Conservation (phyloP, 177 flowering plant species). For the Vitis hybrid region DNA sequence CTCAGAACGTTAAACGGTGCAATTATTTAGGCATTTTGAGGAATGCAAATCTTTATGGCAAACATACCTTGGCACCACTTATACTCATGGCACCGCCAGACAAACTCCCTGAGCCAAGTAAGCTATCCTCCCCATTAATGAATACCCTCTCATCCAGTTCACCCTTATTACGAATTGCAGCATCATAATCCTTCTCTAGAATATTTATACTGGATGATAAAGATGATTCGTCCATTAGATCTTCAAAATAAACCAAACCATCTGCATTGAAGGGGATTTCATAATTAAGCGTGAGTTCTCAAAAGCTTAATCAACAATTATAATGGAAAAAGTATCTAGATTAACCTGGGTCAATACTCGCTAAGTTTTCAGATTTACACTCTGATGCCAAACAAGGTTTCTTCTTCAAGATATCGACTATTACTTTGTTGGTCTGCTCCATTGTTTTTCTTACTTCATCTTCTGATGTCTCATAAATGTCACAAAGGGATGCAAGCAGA, state of each 20-base stretch:
- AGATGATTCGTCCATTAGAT: constrained; percentile 68
- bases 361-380: constrained; percentile 50
- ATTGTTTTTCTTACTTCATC: constrained; percentile 74
- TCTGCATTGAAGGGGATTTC: constrained; percentile 48
- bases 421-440: constrained; percentile 72
- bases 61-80: constrained; percentile 69
- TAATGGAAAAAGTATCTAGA: constrained; percentile 4
- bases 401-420: constrained; percentile 64
- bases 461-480: constrained; percentile 80
- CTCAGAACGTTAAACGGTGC: neutral
- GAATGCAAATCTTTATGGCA: neutral
- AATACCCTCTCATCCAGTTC: constrained; percentile 90
- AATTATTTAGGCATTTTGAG: too few species aligned
- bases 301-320: neutral
- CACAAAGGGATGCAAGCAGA: constrained; percentile 79
- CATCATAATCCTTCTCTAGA: constrained; percentile 81
- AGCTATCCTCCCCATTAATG: constrained; percentile 75
- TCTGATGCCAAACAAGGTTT: constrained; percentile 65
- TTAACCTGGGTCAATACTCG: constrained; percentile 62
- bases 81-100: constrained; percentile 71
- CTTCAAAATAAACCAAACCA: constrained; percentile 79
- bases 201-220: constrained; percentile 50
- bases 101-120: constrained; percentile 80
- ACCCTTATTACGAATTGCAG: constrained; percentile 60
- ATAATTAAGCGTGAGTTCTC: neutral